A percentile compares a stretch with the other conserved stretches of the same genome.
Conservation (phyloP, 202 grass and related monocot species). For the Panicum hallii region DNA sequence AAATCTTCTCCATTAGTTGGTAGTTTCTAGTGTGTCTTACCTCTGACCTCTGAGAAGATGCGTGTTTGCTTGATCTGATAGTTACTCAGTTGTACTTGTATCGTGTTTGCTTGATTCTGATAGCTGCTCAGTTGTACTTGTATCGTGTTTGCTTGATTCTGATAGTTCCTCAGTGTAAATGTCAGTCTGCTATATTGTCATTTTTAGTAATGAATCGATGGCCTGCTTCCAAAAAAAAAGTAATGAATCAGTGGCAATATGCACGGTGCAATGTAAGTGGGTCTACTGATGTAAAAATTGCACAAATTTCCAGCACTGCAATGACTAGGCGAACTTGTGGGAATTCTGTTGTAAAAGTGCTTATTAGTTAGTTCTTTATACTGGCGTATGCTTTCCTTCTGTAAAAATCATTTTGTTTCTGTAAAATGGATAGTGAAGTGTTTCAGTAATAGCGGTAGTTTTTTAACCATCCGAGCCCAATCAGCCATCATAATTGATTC, state of each 20-base stretch:
- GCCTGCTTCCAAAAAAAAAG: neutral
- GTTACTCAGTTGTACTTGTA: neutral
- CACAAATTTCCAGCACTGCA: neutral
- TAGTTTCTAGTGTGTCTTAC: neutral
- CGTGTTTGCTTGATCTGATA: slow-evolving; percentile 24
- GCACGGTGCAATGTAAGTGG: neutral
- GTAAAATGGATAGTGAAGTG: neutral
- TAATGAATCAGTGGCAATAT: neutral
- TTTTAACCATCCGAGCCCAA: neutral
- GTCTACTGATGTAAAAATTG: neutral
- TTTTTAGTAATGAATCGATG: too few species aligned
- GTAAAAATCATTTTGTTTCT: neutral
- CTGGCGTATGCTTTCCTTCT: neutral
- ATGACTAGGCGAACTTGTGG: neutral
- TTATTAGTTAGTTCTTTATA: neutral
- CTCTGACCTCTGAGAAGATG: neutral
- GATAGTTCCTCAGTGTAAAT: slow-evolving; percentile 5
- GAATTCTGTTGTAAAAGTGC: neutral
- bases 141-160: slow-evolving; percentile 17
- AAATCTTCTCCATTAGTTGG: neutral
- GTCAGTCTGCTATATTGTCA: neutral
- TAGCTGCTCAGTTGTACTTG: neutral
- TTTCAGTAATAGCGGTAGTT: neutral
- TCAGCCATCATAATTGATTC: neutral
- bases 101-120: slow-evolving; percentile 22